Conservation (phyloP, 176 grass and related monocot genomes). For the Triticum monococcum region DNA sequence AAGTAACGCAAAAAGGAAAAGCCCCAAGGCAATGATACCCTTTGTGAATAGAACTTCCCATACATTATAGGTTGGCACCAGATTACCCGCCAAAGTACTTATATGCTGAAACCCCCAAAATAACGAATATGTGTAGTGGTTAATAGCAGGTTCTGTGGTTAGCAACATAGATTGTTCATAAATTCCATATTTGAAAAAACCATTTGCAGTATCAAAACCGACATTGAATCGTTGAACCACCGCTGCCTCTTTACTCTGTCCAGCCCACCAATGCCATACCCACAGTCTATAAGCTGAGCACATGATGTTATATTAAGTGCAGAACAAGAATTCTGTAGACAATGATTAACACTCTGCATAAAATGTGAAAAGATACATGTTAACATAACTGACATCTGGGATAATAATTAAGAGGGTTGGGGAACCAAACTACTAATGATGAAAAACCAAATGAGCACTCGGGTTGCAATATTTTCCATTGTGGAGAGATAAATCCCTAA, state of each 20-base stretch:
- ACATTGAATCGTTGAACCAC: conserved; percentile 37
- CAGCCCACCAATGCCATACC: conserved; percentile 12
- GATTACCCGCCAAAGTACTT: conserved; percentile 94
- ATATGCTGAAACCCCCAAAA: conserved; percentile 99
- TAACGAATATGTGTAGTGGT: conserved; percentile 73
- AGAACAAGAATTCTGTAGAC: conserved; percentile 58
- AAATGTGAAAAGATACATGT: conserved; percentile 23
- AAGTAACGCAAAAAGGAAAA: conserved; percentile 82
- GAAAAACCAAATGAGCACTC: neutral
- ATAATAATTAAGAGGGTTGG: neutral
- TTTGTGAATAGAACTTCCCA: conserved; percentile 95
- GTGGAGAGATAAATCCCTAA: neutral
- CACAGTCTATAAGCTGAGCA: conserved; percentile 55
- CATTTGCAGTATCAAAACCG: conserved; percentile 41
- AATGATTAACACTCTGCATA: conserved; percentile 82
- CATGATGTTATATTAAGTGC: conserved; percentile 20
- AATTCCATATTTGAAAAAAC: conserved; percentile 69
- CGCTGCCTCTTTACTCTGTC: neutral
- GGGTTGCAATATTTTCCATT: neutral
- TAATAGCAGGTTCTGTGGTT: conserved; percentile 48
- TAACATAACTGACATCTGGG: neutral
- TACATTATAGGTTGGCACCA: conserved; percentile 69
- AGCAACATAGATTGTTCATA: conserved; percentile 68
- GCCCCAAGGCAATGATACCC: conserved; percentile 81
- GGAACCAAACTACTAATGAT: neutral